Evolutionary conservation across 129 eudicot species (phyloP), one percentile per base, ranked within the genome.

Genomic region (Gnaphalium uliginosum): DNA sequence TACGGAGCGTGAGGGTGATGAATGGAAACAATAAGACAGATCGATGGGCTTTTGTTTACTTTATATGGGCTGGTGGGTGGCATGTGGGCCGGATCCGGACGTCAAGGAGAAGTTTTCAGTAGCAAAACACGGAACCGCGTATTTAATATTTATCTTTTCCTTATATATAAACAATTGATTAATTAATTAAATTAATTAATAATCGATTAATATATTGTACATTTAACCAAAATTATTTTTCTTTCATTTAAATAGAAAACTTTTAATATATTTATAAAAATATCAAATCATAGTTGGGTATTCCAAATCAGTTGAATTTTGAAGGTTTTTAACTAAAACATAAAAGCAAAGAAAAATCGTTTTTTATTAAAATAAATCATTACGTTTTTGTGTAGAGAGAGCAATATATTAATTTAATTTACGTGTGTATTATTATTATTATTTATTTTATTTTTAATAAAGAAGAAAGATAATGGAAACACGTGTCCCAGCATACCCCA

Each of bases 61-160:
- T 60, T 60, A 60, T 60, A n/a, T 60, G 66, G 66, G 66, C 66
- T 10, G 66, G 66, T 60, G 66, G 66, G 35, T 60, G 66, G 32
- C 68, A 62, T 62, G 68, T 62, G 68, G 68, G 68, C 68, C 68
- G 39, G 68, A 62, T 62, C 68, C 68, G 68, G 68, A 62, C 68
- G 68, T 62, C n/a, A 62, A 62, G 68, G 68, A 62, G 68, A 62
- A 14, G 68, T 26, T 62, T 62, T 26, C 39, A 15, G 27, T 62
- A 62, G 68, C 41, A 62, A 62, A 62, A 62, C 68, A 62, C 35
- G 68, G 68, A 62, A 62, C 68, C 68, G 68, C 22, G 41, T 62
- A 9, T 62, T 10, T 24, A 22, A 58, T 58, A n/a, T 21, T n/a
- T 54, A n/a, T 54, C 24, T 4, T 18, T 4, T 4, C 2, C 22